Evolutionary conservation across 176 grass and related monocot species (phyloP).

Genomic region (Eremochloa ophiuroides): DNA sequence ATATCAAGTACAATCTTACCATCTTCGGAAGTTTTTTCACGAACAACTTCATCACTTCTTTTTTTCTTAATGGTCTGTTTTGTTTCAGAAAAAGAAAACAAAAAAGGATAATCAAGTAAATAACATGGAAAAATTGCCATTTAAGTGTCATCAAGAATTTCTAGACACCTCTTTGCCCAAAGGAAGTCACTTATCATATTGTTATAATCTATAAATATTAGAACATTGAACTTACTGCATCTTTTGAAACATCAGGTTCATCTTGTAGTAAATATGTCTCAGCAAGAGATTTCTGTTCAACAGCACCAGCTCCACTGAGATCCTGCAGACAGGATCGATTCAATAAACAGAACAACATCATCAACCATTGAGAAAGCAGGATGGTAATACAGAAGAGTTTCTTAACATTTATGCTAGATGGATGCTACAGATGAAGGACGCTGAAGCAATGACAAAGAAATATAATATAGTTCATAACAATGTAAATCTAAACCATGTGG

Average conservation of each 20-base stretch:
- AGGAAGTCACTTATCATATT: not conserved
- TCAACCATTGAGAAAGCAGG: not conserved
- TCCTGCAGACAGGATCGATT: constrained; percentile 46
- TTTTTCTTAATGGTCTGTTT: constrained; percentile 33
- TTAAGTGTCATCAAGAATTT: constrained; percentile 2
- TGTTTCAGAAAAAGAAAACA: not conserved
- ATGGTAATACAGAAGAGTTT: not conserved
- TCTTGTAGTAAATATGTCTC: constrained; percentile 81
- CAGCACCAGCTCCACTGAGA: constrained; percentile 21
- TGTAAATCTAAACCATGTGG: not conserved
- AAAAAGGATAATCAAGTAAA: constrained; percentile 5
- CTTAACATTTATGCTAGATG: not conserved
- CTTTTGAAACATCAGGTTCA: constrained; percentile 33
- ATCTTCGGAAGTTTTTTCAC: constrained; percentile 40
- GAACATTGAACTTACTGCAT: constrained; percentile 30
- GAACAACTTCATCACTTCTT: constrained; percentile 28
- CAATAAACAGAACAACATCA: not conserved
- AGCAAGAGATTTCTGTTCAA: constrained; percentile 66
- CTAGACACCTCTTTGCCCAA: constrained; percentile 1
- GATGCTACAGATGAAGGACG: not conserved
- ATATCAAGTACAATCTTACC: constrained; percentile 73
- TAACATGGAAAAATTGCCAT: not conserved
- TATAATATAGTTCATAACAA: not conserved
- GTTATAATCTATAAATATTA: not conserved
- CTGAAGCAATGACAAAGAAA: not conserved